Percentiles rank a stretch among this genome's conserved stretches.
Conservation (phyloP, 2,329 filamentous ascomycete species). For the Pseudogymnoascus sp. region DNA sequence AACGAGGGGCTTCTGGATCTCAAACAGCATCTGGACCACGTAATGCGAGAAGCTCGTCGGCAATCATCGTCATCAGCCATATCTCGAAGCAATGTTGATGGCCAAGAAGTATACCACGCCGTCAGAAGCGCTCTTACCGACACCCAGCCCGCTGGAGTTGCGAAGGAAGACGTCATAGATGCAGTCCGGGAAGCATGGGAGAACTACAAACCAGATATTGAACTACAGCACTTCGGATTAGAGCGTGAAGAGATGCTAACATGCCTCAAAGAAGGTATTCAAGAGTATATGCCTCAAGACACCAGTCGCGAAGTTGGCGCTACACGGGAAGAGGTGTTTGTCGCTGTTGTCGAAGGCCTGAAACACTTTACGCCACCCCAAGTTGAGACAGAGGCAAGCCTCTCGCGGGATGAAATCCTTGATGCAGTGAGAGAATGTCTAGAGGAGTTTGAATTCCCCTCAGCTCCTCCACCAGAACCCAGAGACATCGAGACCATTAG, state of each 20-base stretch:
- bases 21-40: slow-evolving; percentile 73
- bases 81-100: slow-evolving; percentile 61
- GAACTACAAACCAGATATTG: slow-evolving; percentile 86
- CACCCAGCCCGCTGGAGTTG: slow-evolving; percentile 44
- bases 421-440: slow-evolving; percentile 78
- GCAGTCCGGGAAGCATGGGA: slow-evolving; percentile 90
- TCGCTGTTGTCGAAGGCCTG: slow-evolving; percentile 77
- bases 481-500: slow-evolving; percentile 47
- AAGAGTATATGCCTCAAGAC: slow-evolving; percentile 54
- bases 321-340: slow-evolving; percentile 76
- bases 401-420: slow-evolving; percentile 77
- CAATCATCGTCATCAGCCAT: slow-evolving; percentile 58
- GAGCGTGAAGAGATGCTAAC: slow-evolving; percentile 85
- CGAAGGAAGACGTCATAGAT: slow-evolving; percentile 75
- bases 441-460: slow-evolving; percentile 72
- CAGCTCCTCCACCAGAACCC: slow-evolving; percentile 51
- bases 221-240: slow-evolving; percentile 81
- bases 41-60: slow-evolving; percentile 68
- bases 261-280: slow-evolving; percentile 78
- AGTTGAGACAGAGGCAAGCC: slow-evolving; percentile 58
- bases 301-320: slow-evolving; percentile 43
- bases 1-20: slow-evolving; percentile 74
- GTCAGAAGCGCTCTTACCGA: slow-evolving; percentile 67
- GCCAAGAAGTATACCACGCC: slow-evolving; percentile 77
- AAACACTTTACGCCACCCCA: slow-evolving; percentile 71